A percentile compares a stretch with the other conserved stretches of the same genome.
phyloP scores from a whole-genome alignment of 257 asterid genomes.

The Knoxia roxburghii region DNA sequence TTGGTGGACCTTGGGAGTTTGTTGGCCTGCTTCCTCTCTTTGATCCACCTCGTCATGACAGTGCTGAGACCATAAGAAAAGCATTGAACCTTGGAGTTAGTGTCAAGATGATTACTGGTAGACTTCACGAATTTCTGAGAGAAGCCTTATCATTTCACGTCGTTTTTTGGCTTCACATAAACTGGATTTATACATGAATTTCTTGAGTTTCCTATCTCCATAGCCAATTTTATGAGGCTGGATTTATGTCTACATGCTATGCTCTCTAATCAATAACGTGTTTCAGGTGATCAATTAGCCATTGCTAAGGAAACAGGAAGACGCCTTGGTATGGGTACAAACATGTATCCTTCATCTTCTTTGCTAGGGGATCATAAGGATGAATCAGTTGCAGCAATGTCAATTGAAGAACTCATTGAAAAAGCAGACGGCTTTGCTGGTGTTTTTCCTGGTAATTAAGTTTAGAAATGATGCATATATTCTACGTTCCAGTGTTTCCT shows the following conservation, averaged over 20 bases:
- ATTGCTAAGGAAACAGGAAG: constrained; percentile 61
- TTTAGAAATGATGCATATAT: background rate
- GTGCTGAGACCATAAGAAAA: constrained; percentile 58
- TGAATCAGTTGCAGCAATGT: constrained; percentile 36
- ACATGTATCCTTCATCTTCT: constrained; percentile 61
- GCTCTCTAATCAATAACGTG: background rate
- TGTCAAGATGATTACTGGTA: constrained; percentile 71
- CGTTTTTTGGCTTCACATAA: background rate
- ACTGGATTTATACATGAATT: background rate
- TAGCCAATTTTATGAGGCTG: background rate
- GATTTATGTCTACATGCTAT: background rate
- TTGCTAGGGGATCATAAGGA: constrained; percentile 51
- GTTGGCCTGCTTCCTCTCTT: constrained; percentile 69
- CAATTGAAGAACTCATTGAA: constrained; percentile 58
- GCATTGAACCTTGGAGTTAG: constrained; percentile 69
- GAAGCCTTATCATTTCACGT: background rate
- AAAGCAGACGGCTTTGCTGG: constrained; percentile 69
- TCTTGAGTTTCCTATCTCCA: background rate
- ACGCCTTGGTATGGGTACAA: constrained; percentile 63
- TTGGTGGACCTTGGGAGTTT: constrained; percentile 63
- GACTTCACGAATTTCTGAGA: background rate
- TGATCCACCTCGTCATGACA: constrained; percentile 67
- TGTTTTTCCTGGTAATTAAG: constrained; percentile 49
- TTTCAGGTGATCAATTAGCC: constrained; percentile 55
- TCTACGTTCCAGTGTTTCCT: background rate